Percentiles rank a stretch among this genome's conserved stretches.
These are phyloP conservation scores for Syzygium oleosum DNA, from an alignment of 345 rosid genomes.

Conservation along the genomic window DNA sequence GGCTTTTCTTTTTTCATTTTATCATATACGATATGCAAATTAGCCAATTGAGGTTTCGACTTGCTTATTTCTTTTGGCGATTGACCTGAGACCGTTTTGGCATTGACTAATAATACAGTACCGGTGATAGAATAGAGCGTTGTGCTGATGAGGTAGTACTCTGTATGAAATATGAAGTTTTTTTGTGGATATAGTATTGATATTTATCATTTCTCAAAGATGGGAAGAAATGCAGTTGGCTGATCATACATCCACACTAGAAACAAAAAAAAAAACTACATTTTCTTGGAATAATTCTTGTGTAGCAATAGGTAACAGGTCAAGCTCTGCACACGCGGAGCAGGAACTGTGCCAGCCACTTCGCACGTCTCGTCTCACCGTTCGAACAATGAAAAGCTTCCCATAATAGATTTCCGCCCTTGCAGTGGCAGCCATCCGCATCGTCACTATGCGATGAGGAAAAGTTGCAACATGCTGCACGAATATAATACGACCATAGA, in stretches of 20 bases:
- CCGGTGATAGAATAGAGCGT: not conserved
- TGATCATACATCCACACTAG: not conserved
- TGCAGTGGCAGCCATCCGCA: too few species aligned
- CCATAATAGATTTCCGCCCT: too few species aligned
- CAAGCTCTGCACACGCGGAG: not conserved
- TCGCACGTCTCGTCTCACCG: not conserved
- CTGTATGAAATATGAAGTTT: not conserved
- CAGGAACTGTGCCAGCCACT: not conserved
- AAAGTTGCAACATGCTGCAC: accelerated
- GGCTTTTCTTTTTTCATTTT: not conserved
- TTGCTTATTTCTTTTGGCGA: not conserved
- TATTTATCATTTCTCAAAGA: not conserved
- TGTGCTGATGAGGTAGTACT: not conserved
- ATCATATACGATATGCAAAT: not conserved
- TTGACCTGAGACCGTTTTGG: too few species aligned
- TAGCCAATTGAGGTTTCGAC: not conserved
- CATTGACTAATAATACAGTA: too few species aligned
- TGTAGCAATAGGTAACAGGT: too few species aligned
- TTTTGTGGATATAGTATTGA: not conserved
- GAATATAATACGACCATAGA: accelerated
- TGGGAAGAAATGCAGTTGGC: not conserved
- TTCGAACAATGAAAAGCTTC: not conserved
- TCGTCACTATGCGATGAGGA: not conserved
- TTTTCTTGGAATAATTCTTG: not conserved
- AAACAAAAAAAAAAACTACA: not conserved